These are phyloP conservation scores for Lactarius psammicola DNA, from an alignment of 768 basidiomycete genomes.

Conservation along the genomic window DNA sequence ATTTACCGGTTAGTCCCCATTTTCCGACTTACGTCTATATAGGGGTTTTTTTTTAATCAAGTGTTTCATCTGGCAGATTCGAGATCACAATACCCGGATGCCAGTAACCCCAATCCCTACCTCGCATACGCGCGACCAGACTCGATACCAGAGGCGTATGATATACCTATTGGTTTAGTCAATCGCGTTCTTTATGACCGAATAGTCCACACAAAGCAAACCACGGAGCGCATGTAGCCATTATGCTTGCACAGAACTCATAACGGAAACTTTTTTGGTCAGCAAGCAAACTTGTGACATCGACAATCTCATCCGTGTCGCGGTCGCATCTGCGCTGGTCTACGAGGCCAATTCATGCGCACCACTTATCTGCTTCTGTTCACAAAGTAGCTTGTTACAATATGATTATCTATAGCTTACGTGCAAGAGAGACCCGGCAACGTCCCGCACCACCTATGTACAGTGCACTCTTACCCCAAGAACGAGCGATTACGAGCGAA, in stretches of 20 bases:
- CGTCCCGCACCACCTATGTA: conserved; percentile 16
- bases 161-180: conserved; percentile 79
- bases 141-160: conserved; percentile 66
- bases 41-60: background rate
- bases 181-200: conserved; percentile 64
- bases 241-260: background rate
- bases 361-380: conserved; percentile 5
- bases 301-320: too few relatives aligned
- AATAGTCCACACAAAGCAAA: background rate
- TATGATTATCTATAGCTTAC: conserved; percentile 27
- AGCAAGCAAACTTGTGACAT: too few relatives aligned
- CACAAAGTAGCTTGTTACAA: conserved; percentile 15
- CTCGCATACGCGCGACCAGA: conserved; percentile 45
- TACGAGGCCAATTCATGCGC: background rate
- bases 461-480: conserved; percentile 17
- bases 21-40: conserved; percentile 16
- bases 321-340: background rate
- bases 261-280: background rate
- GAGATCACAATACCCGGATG: conserved; percentile 50
- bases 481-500: conserved; percentile 6
- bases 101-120: conserved; percentile 44
- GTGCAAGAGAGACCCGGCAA: conserved; percentile 10
- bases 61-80: conserved; percentile 46
- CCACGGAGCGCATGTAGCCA: background rate
- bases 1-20: conserved; percentile 56